Percentiles rank a stretch among this genome's conserved stretches.
These are phyloP conservation scores for Neophaeococcomyces mojaviensis DNA, from an alignment of 2,329 filamentous ascomycete species.

Conservation along the genomic window DNA sequence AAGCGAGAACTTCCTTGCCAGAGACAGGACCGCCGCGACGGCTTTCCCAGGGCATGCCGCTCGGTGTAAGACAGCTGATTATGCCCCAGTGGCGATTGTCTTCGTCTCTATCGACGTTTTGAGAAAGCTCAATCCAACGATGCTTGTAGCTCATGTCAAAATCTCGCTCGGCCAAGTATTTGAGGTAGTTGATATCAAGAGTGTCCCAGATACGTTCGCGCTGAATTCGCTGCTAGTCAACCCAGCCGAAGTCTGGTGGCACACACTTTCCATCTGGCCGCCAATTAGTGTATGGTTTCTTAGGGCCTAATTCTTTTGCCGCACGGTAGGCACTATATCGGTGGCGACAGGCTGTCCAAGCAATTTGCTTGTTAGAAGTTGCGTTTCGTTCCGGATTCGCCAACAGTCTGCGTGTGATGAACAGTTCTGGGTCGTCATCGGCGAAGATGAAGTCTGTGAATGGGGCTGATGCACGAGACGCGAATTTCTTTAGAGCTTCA, in stretches of 20 bases:
- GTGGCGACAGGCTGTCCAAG: constrained; percentile 51
- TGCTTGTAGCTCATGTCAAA: constrained; percentile 54
- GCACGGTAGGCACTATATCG: constrained; percentile 53
- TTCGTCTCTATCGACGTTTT: constrained; percentile 60
- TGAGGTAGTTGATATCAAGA: constrained; percentile 55
- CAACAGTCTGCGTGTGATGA: constrained; percentile 20
- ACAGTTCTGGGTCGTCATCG: constrained; percentile 47
- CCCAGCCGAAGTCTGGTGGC: constrained; percentile 50
- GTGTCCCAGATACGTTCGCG: constrained; percentile 58
- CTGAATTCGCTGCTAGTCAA: constrained; percentile 43
- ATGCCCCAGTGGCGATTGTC: constrained; percentile 48
- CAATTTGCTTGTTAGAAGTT: constrained; percentile 22
- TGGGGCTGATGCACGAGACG: constrained; percentile 54
- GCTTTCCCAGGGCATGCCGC: constrained; percentile 54
- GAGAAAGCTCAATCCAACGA: constrained; percentile 55
- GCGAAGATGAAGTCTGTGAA: constrained; percentile 55
- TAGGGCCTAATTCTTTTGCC: constrained; percentile 43
- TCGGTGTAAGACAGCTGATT: constrained; percentile 61
- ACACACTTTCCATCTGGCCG: constrained; percentile 46
- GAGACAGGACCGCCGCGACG: constrained; percentile 53
- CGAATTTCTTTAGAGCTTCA: constrained; percentile 38
- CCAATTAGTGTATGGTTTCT: constrained; percentile 54
- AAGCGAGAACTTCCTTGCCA: constrained; percentile 54
- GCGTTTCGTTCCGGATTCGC: not conserved
- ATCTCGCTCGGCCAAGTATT: constrained; percentile 36